Base-by-base conservation (phyloP, 139 green algal species). In the Astrephomene gubernaculifera region DNA sequence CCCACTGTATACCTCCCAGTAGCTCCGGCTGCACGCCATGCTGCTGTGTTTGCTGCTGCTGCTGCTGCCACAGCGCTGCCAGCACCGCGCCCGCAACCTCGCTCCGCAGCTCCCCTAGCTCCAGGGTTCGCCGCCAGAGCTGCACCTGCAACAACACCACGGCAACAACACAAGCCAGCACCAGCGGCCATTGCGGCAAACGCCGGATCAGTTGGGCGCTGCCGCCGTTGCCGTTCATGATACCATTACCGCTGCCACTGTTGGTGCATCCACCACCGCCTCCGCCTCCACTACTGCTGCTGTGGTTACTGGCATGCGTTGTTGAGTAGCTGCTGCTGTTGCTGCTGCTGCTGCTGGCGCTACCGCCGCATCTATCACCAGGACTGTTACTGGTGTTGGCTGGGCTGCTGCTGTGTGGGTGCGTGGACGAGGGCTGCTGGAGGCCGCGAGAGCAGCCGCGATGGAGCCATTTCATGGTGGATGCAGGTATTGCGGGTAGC, bases 61-160 rank as follows among this genome's bases (percentile, higher is more conserved):
- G 38, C 43, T n/a, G 31, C 45, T 45, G 45, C 71, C 43, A 43
- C 43, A 80, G 49, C 45, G 71, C 71, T 2, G 4, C 45, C 45
- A 80, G 45, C 71, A 65, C 71, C 49, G 45, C 71, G 22, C n/a
- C 45, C n/a, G 17, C 45, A 1, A 80, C 71, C 71, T 80, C 71
- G 31, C 10, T 45, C 45, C 71, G 29, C 45, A 80, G 71, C 45
- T 80, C 71, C 45, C 21, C 31, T n/a, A 80, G 31, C 71, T 80
- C 45, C 29, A 1, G 31, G 17, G 71, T 80, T 9, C 71, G 71
- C 14, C 45, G 31, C 71, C 71, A 80, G 33, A 80, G 45, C 71
- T 49, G 71, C 19, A 24, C 71, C 43, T 80, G 71, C 22, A 80
- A 45, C 31, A 65, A 19, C 31, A 54, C 45, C 14, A 80, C 45